Evolutionary conservation across 257 asterid genomes (phyloP), one percentile per base, ranked within the genome.

Genomic region (Coffea canephora): DNA sequence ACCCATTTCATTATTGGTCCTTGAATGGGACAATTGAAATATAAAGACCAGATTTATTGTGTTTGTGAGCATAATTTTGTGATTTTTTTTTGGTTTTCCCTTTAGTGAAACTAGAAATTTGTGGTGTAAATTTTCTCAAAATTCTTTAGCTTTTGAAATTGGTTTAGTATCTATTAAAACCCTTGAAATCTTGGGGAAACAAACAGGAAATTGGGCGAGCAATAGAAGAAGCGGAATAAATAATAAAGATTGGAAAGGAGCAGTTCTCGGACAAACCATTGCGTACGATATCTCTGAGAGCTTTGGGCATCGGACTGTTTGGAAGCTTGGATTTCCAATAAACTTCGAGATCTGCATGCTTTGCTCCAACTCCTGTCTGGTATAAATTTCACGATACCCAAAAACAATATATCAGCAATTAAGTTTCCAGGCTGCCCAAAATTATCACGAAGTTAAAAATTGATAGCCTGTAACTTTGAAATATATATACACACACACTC

Each of bases 291-390:
- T 91, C 91, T 82, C 86, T 85, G 14, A 95, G 81, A 67, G 92
- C 82, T 77, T 86, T 85, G 21, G 99, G 98, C 89, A 95, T 91
- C 45, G 91, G 89, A 80, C 92, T 83, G 67, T 92, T 87, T 64
- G 98, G 94, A 69, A 95, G 84, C 88, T 83, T 80, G 19, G 94
- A 77, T 18, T 86, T 85, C 99, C 99, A 95, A 75, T 93, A 93
- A 8, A 57, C 88, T 73, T 83, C 92, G n/a, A 88, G 62, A 82
- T 85, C 89, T 84, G 92, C 94, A 85, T 89, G 91, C 86, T 91
- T 87, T 79, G 83, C 88, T 41, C 82, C 89, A 14, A 84, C 19
- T 55, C 88, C 93, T 84, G 88, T 79, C 98, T 91, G 86, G 12
- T 34, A 62, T 67, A n/a, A 54, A 49, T 46, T 7, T 0, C 12